Conservation (phyloP, 2,329 filamentous ascomycete species). For the Trichophyton equinum region DNA sequence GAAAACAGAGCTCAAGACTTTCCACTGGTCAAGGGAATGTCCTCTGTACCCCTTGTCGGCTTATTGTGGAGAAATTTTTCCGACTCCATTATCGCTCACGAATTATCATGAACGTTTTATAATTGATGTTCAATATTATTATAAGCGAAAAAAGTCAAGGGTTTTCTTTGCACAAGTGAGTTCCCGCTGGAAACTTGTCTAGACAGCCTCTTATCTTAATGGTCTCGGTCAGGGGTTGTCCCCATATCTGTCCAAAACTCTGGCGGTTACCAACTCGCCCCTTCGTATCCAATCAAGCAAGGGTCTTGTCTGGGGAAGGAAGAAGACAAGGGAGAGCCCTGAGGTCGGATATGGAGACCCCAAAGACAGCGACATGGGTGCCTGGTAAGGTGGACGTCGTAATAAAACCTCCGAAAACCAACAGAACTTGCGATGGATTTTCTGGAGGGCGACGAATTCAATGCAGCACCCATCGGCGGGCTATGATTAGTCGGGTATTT, state of each 20-base stretch:
- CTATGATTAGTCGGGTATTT: neutral
- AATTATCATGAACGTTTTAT: too few relatives aligned
- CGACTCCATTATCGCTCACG: neutral
- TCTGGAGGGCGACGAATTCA: neutral
- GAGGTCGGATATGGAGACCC: neutral
- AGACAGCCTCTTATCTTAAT: neutral
- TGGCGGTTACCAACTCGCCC: neutral
- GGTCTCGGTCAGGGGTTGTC: neutral
- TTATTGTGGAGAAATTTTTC: neutral
- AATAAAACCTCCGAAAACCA: neutral
- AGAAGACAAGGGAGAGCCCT: neutral
- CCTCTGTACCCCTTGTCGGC: neutral
- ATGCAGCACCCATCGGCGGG: neutral
- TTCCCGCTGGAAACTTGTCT: neutral
- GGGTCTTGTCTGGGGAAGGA: neutral
- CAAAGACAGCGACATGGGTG: slow-evolving; percentile 1
- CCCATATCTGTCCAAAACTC: neutral
- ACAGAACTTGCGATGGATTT: neutral
- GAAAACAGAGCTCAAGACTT: neutral
- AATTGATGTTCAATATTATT: too few relatives aligned
- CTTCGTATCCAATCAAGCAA: slow-evolving; percentile 1
- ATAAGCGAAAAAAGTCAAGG: neutral
- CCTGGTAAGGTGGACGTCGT: neutral
- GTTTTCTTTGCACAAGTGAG: neutral
- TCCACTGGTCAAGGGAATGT: neutral